Evolutionary conservation across 164 flowering plant species (phyloP), one percentile per base, ranked within the genome.

Genomic region (Kingdonia uniflora): DNA sequence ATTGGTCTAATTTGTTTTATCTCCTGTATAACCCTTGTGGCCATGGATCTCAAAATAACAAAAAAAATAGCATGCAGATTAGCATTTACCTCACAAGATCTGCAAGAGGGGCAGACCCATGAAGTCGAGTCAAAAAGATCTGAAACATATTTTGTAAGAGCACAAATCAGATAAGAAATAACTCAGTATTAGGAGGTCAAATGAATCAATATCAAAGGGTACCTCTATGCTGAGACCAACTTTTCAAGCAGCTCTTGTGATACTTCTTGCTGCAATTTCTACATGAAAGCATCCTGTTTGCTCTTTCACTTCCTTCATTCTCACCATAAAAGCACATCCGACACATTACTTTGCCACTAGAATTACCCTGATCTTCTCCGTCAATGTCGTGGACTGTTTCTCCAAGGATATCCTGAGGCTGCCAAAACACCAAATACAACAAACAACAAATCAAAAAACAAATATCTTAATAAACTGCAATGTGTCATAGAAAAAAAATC

Each of bases 41-140:
- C n/a, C n/a, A n/a, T n/a, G n/a, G n/a, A n/a, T n/a, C n/a, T n/a
- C n/a, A n/a, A n/a, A n/a, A n/a, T n/a, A n/a, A n/a, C n/a, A n/a
- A n/a, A n/a, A n/a, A n/a, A n/a, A n/a, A n/a, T n/a, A n/a, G n/a
- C n/a, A n/a, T n/a, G n/a, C n/a, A n/a, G n/a, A 29, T 29, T 29
- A 29, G 8, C 35, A 33, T 21, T 52, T 68, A 94, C 99, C 97
- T 94, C 97, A 72, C 99, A 94, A 17, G 63, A 70, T 58, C 99
- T 77, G 61, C 99, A 94, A 52, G 84, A 85, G 23, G 97, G 94
- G 66, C 99, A 94, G 42, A 79, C 68, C 99, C 97, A 94, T 37
- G 88, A 85, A 73, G 84, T 87, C 97, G 96, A 83, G 52, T 94
- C 95, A 68, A 94, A 94, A 45, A 94, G 65, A 81, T 89, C 99